Evolutionary conservation across 192 early-diverging fungal genomes (phyloP).

Genomic region (Coemansia sp.): DNA sequence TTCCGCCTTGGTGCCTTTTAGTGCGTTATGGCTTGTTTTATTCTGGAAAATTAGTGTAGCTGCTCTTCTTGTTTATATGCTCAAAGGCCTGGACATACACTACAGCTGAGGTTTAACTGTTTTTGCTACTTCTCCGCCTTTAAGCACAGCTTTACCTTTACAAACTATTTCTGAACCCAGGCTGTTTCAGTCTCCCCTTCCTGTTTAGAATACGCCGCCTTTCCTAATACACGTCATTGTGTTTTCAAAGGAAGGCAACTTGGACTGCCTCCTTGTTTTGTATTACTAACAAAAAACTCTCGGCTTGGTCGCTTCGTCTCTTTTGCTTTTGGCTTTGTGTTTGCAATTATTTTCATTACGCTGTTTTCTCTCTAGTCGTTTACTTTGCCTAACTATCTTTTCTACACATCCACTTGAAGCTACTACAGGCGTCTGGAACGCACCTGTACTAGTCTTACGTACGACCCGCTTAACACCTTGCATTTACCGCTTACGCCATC

Average conservation of each 20-base stretch:
- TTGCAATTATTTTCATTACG: conserved; percentile 4
- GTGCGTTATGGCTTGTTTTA: too few relatives aligned
- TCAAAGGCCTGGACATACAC: too few relatives aligned
- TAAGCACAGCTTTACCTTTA: too few relatives aligned
- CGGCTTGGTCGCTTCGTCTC: neutral
- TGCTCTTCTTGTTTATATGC: too few relatives aligned
- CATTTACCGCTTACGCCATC: neutral
- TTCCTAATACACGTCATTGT: neutral
- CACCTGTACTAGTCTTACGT: neutral
- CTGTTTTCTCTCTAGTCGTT: neutral
- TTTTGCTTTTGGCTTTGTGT: neutral
- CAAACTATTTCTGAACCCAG: too few relatives aligned
- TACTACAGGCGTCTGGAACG: neutral
- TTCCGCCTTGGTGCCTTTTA: too few relatives aligned
- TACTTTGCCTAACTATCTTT: too few relatives aligned
- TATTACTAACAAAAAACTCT: neutral
- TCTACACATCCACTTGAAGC: too few relatives aligned
- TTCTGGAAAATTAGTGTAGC: too few relatives aligned
- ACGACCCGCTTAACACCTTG: neutral
- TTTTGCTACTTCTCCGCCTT: too few relatives aligned
- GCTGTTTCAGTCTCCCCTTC: conserved; percentile 5
- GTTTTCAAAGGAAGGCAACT: neutral
- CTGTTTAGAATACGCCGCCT: neutral
- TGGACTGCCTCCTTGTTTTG: neutral
- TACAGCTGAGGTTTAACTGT: too few relatives aligned